Conservation (phyloP, 2,329 filamentous ascomycete genomes). For the Fusarium pininemorale region DNA sequence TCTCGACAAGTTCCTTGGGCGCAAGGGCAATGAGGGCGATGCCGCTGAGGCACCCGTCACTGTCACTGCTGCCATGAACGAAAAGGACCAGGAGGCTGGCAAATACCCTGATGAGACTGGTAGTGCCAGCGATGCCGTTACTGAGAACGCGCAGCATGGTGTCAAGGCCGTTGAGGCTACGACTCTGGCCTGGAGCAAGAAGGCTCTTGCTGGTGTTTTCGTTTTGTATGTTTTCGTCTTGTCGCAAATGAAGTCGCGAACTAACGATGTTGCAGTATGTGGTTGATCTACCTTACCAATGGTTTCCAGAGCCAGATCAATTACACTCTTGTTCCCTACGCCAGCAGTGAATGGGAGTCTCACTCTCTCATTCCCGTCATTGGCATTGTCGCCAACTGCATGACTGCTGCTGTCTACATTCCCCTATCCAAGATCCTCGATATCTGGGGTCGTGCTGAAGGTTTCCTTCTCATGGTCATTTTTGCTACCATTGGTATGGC, state of each 20-base stretch:
- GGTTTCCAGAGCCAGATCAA: conserved; percentile 57
- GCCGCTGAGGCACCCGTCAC: conserved; percentile 19
- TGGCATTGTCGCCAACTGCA: conserved; percentile 61
- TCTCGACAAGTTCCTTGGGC: conserved; percentile 30
- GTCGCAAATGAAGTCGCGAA: background rate
- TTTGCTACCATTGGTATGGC: conserved; percentile 63
- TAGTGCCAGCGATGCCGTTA: conserved; percentile 17
- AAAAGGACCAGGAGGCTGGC: conserved; percentile 29
- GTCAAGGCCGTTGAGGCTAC: conserved; percentile 53
- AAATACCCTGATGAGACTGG: conserved; percentile 12
- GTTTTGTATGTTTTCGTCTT: conserved; percentile 40
- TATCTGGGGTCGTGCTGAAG: conserved; percentile 70
- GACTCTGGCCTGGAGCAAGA: conserved; percentile 53
- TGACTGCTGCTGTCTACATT: conserved; percentile 68
- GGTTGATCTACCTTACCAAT: conserved; percentile 61
- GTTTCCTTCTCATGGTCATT: conserved; percentile 62
- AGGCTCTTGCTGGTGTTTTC: conserved; percentile 48
- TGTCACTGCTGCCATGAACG: conserved; percentile 14
- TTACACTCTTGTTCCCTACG: conserved; percentile 54
- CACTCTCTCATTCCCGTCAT: conserved; percentile 65
- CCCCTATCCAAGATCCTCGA: conserved; percentile 71
- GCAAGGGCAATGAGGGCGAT: conserved; percentile 18
- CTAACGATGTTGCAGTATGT: conserved; percentile 48
- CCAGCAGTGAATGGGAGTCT: conserved; percentile 60
- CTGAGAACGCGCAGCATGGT: conserved; percentile 47